A percentile compares a stretch with the other conserved stretches of the same genome.
Conservation (phyloP, 306 rosid species). For the Macrotyloma uniflorum region DNA sequence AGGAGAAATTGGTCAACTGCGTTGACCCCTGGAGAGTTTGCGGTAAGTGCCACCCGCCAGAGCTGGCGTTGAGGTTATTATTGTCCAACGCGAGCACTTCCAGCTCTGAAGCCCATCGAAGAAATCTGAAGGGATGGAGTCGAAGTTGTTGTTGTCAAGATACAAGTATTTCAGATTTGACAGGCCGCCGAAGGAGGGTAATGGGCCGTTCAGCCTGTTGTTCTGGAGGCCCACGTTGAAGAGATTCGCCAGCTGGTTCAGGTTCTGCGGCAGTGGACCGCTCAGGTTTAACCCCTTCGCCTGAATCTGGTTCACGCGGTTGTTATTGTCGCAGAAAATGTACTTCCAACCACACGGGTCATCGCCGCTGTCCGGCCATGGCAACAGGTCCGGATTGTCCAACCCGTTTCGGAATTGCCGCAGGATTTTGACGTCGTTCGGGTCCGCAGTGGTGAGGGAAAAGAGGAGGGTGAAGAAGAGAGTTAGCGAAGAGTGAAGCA, state of each 20-base stretch:
- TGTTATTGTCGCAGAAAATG: conserved; percentile 58
- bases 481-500: conserved; percentile 26
- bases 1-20: conserved; percentile 69
- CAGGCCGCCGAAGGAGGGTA: conserved; percentile 73
- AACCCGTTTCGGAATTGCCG: conserved; percentile 59
- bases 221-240: conserved; percentile 78
- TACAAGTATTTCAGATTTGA: conserved; percentile 50
- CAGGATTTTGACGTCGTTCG: conserved; percentile 65
- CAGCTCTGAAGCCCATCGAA: conserved; percentile 63
- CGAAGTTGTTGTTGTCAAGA: conserved; percentile 72
- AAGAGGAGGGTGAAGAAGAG: conserved; percentile 28
- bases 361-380: conserved; percentile 65
- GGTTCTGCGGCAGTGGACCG: conserved; percentile 72
- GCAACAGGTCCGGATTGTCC: conserved; percentile 66
- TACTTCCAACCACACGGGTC: conserved; percentile 92
- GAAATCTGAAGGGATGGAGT: conserved; percentile 75
- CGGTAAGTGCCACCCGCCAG: conserved; percentile 85
- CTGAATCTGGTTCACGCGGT: conserved; percentile 75
- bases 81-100: conserved; percentile 79
- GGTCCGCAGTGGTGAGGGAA: conserved; percentile 58
- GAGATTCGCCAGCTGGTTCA: conserved; percentile 70
- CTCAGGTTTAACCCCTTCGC: conserved; percentile 60
- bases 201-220: conserved; percentile 63
- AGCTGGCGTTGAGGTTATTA: conserved; percentile 55
- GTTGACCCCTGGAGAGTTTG: conserved; percentile 43